A percentile compares a stretch with the other conserved stretches of the same genome.
These are phyloP conservation scores for Novymonas esmeraldas DNA, from an alignment of 208 protist genomes.

Conservation along the genomic window DNA sequence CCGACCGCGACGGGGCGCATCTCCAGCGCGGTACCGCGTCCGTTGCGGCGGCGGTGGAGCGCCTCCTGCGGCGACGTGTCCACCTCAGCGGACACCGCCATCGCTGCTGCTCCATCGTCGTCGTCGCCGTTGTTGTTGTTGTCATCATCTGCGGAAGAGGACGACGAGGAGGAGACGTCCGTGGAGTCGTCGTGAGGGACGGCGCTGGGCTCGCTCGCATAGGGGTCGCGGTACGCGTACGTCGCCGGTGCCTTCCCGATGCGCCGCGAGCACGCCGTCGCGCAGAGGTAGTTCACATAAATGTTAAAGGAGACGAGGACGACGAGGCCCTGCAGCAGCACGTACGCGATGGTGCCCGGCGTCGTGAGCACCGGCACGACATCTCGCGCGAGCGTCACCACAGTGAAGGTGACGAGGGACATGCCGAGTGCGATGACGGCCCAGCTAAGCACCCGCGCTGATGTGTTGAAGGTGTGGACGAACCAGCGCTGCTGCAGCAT, in stretches of 20 bases:
- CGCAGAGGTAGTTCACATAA: slow-evolving; percentile 70
- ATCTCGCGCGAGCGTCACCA: slow-evolving; percentile 40
- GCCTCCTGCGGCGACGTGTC: no score
- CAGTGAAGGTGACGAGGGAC: slow-evolving; percentile 57
- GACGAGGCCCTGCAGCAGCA: slow-evolving; percentile 36
- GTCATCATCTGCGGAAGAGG: no score
- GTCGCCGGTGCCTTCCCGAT: slow-evolving; percentile 31
- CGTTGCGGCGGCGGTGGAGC: not conserved
- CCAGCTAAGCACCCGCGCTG: slow-evolving; percentile 26
- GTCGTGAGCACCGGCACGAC: slow-evolving; percentile 51
- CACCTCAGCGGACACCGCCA: no score
- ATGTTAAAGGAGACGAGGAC: slow-evolving; percentile 64
- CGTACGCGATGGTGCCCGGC: slow-evolving; percentile 29
- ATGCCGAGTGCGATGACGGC: slow-evolving; percentile 47
- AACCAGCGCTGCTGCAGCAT: slow-evolving; percentile 35
- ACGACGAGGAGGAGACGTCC: not conserved
- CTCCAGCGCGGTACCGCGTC: not conserved
- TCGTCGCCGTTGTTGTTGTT: not conserved
- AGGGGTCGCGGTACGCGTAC: slow-evolving; percentile 18
- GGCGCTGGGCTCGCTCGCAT: not conserved
- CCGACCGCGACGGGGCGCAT: not conserved
- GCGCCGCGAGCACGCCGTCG: slow-evolving; percentile 40
- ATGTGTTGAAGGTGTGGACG: slow-evolving; percentile 11
- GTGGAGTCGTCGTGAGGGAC: slow-evolving; percentile 15
- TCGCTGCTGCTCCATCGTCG: no score